Percentiles rank a stretch among this genome's conserved stretches.
These are phyloP conservation scores for Fusarium temperatum DNA, from an alignment of 2,329 filamentous ascomycete genomes.

Conservation along the genomic window DNA sequence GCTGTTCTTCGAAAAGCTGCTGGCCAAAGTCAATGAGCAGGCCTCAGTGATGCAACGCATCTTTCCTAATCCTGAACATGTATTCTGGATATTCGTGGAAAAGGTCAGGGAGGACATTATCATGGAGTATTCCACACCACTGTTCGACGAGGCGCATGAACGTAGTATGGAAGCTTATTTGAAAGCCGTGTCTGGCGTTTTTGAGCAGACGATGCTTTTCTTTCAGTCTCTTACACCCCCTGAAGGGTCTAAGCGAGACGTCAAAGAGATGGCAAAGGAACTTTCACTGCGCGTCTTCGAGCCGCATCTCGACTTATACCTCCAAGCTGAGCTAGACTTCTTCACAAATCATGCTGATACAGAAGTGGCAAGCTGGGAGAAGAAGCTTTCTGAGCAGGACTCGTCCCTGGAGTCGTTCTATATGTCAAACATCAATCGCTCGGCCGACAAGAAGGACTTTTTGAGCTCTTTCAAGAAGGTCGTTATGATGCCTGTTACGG, in stretches of 20 bases:
- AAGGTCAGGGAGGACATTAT: conserved; percentile 86
- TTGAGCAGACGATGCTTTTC: conserved; percentile 85
- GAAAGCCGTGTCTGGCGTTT: conserved; percentile 85
- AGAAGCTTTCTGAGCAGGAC: conserved; percentile 89
- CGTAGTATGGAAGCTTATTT: conserved; percentile 80
- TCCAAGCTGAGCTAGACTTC: conserved; percentile 88
- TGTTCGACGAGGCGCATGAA: conserved; percentile 89
- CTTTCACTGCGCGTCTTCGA: conserved; percentile 82
- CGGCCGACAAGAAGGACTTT: conserved; percentile 96
- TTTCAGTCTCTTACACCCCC: conserved; percentile 75
- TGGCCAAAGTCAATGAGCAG: conserved; percentile 83
- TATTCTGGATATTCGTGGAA: conserved; percentile 82
- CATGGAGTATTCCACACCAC: conserved; percentile 82
- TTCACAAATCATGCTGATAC: conserved; percentile 81
- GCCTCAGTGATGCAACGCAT: conserved; percentile 80
- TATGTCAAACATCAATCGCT: conserved; percentile 94
- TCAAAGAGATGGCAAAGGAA: conserved; percentile 71
- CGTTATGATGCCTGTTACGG: conserved; percentile 98
- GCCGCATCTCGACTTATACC: conserved; percentile 90
- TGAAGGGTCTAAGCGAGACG: conserved; percentile 67
- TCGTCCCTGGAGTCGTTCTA: conserved; percentile 91
- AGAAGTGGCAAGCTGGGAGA: conserved; percentile 88
- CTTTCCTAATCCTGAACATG: conserved; percentile 75
- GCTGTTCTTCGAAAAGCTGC: conserved; percentile 79
- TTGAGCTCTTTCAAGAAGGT: conserved; percentile 97